phyloP scores from a whole-genome alignment of 768 basidiomycete genomes.

The Lentinula edodes region DNA sequence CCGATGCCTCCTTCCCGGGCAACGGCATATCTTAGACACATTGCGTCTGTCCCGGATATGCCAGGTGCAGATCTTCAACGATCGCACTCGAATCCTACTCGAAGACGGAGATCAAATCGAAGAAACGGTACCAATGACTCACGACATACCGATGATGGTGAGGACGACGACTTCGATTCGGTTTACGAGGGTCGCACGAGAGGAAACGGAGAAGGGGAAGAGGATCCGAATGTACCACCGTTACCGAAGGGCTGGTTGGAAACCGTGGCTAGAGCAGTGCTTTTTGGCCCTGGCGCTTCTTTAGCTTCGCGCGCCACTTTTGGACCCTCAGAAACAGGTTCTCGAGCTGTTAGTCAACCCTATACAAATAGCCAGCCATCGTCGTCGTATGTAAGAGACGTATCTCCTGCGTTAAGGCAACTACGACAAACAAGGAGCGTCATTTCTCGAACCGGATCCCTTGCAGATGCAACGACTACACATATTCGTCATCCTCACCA shows the following conservation, averaged over 20 bases:
- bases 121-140: not conserved
- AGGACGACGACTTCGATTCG: slow-evolving; percentile 14
- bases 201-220: slow-evolving; percentile 25
- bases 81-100: slow-evolving; percentile 27
- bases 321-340: slow-evolving; percentile 15
- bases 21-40: slow-evolving; percentile 67
- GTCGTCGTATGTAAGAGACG: not conserved
- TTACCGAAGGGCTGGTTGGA: slow-evolving; percentile 69
- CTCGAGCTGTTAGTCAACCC: slow-evolving; percentile 36
- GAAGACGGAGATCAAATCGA: not conserved
- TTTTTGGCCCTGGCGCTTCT: slow-evolving; percentile 49
- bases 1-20: slow-evolving; percentile 39
- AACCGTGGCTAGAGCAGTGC: slow-evolving; percentile 59
- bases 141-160: slow-evolving; percentile 20
- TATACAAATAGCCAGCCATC: not conserved
- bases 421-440: slow-evolving; percentile 2
- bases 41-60: slow-evolving; percentile 52
- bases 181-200: slow-evolving; percentile 7
- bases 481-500: not conserved
- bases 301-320: slow-evolving; percentile 5
- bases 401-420: slow-evolving; percentile 3
- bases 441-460: slow-evolving; percentile 1
- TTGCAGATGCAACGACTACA: not conserved
- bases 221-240: slow-evolving; percentile 34
- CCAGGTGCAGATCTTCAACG: slow-evolving; percentile 19